Conservation (phyloP, 805 yeast species). For the Hanseniaspora vineae region DNA sequence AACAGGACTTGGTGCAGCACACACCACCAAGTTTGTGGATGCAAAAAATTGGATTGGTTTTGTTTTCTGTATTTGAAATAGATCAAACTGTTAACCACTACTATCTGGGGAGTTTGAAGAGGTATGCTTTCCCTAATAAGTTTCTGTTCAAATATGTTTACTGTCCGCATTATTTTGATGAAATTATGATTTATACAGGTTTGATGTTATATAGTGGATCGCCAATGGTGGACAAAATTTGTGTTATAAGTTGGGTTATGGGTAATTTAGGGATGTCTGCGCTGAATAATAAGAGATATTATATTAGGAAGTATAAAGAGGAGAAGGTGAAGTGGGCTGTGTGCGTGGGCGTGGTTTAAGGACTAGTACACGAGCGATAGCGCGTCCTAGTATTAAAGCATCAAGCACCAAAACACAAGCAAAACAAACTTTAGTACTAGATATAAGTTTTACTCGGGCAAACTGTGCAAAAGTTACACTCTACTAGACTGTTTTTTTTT, state of each 20-base stretch:
- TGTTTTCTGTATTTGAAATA: conserved; percentile 15
- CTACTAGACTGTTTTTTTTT: too few relatives aligned
- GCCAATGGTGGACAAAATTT: background rate
- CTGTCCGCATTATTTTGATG: conserved; percentile 64
- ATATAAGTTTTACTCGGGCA: too few relatives aligned
- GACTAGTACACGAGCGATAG: too few relatives aligned
- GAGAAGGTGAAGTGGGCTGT: background rate
- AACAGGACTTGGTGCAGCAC: background rate
- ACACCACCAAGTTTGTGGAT: conserved; percentile 12
- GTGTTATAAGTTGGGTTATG: conserved; percentile 2
- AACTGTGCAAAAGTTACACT: too few relatives aligned
- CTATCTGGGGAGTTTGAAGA: conserved; percentile 34
- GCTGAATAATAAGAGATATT: conserved; percentile 1
- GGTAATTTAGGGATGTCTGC: conserved; percentile 2
- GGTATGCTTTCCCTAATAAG: conserved; percentile 43
- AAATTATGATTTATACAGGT: conserved; percentile 36
- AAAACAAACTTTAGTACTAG: too few relatives aligned
- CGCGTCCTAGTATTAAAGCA: too few relatives aligned
- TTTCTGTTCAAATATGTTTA: conserved; percentile 38
- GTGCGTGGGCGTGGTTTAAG: too few relatives aligned
- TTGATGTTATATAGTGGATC: background rate
- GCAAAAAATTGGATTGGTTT: conserved; percentile 11
- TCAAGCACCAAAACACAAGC: too few relatives aligned
- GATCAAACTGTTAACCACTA: conserved; percentile 32
- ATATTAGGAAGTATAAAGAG: background rate